Evolutionary conservation across 2,329 filamentous ascomycete species (phyloP).

Genomic region (Diplodia intermedia): DNA sequence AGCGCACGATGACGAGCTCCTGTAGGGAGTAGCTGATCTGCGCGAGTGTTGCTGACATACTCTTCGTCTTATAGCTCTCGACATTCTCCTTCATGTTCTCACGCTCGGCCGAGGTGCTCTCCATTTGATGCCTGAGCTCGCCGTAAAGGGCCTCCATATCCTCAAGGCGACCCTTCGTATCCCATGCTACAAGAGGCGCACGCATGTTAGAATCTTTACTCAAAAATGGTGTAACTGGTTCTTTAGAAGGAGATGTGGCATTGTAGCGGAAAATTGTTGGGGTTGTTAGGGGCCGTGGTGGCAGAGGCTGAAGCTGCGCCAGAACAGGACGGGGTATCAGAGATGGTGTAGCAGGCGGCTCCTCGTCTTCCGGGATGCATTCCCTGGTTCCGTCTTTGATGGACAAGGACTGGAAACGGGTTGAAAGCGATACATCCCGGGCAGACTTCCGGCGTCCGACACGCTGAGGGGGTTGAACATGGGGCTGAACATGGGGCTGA

Average conservation of each 20-base stretch:
- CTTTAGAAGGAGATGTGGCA: constrained; percentile 29
- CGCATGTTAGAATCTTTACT: constrained; percentile 73
- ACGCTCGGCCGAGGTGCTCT: constrained; percentile 70
- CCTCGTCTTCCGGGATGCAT: constrained; percentile 30
- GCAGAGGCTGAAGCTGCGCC: constrained; percentile 34
- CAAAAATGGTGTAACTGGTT: constrained; percentile 58
- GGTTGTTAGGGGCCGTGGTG: constrained; percentile 3
- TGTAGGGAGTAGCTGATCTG: constrained; percentile 6
- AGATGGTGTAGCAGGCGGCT: constrained; percentile 31
- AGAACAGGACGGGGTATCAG: constrained; percentile 32
- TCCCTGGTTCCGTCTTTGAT: not conserved
- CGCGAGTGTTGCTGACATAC: constrained; percentile 57
- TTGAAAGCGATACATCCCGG: constrained; percentile 23
- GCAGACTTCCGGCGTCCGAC: constrained; percentile 5
- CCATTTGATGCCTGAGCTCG: constrained; percentile 74
- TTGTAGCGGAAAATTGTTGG: not conserved
- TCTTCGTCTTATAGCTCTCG: constrained; percentile 74
- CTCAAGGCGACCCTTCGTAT: constrained; percentile 77
- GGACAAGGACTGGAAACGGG: constrained; percentile 24
- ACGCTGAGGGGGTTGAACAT: constrained; percentile 12
- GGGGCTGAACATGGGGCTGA: constrained; percentile 7
- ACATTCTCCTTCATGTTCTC: constrained; percentile 76
- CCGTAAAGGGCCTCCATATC: constrained; percentile 78
- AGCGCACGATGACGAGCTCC: constrained; percentile 24
- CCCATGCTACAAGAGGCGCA: constrained; percentile 71